Evolutionary conservation across 192 early-diverging fungal species (phyloP).

Genomic region (Coemansia sp.): DNA sequence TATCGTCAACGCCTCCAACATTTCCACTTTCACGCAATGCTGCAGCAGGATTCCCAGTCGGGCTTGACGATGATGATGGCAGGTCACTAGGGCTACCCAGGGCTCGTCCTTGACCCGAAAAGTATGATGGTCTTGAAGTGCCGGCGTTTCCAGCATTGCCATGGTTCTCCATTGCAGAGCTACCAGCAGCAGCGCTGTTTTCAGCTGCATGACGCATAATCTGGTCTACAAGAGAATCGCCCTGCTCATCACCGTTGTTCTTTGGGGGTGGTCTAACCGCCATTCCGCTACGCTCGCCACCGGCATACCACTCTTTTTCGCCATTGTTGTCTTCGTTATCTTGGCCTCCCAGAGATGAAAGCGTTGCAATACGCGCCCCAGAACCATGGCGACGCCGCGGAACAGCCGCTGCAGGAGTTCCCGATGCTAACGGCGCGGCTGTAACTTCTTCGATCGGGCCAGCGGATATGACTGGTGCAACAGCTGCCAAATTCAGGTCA

Average conservation of each 20-base stretch:
- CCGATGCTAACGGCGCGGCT: conserved; percentile 2
- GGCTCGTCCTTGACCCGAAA: conserved; percentile 36
- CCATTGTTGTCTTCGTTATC: conserved; percentile 18
- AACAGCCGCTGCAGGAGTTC: conserved; percentile 24
- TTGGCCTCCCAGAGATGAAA: conserved; percentile 28
- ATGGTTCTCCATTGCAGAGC: background rate
- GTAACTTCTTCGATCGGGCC: conserved; percentile 16
- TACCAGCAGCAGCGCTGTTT: conserved; percentile 11
- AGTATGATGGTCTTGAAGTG: conserved; percentile 9
- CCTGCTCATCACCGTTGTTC: conserved; percentile 14
- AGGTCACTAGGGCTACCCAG: conserved; percentile 11
- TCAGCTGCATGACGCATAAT: conserved; percentile 45
- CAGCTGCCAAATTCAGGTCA: conserved; percentile 8
- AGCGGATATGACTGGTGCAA: conserved; percentile 39
- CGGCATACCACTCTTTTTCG: conserved; percentile 71
- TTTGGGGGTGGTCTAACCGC: conserved; percentile 25
- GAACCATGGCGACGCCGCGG: conserved; percentile 45
- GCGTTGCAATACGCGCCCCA: conserved; percentile 50
- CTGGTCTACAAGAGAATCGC: conserved; percentile 42
- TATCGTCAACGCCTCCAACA: background rate
- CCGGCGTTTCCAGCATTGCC: background rate
- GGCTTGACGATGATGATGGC: background rate
- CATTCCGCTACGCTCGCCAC: conserved; percentile 93
- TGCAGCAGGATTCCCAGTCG: background rate
- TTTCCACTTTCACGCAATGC: too few relatives aligned